Conservation (phyloP, 1,284 basidiomycete genomes). For the Ustilago shanxiensis region DNA sequence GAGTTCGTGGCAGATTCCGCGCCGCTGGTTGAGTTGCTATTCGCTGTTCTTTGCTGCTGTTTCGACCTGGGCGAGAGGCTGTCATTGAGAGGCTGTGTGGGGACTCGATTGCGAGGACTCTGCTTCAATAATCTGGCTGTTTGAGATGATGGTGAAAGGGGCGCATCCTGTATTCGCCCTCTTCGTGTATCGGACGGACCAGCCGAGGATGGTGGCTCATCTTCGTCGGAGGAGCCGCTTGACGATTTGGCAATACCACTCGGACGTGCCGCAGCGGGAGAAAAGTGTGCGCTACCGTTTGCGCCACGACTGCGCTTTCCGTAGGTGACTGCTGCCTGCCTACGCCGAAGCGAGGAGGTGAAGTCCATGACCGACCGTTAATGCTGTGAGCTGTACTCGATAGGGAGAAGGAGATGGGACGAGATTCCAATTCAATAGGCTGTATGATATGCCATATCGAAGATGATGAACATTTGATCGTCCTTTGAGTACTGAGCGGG, state of each 20-base stretch:
- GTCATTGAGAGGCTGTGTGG: background rate
- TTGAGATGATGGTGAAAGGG: constrained; percentile 13
- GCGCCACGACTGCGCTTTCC: constrained; percentile 27
- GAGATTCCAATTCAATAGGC: background rate
- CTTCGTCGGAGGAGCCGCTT: constrained; percentile 33
- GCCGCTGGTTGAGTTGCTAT: constrained; percentile 3
- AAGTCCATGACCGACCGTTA: constrained; percentile 17
- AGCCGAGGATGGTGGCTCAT: constrained; percentile 5
- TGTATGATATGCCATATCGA: background rate
- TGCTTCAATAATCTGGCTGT: background rate
- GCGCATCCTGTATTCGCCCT: background rate
- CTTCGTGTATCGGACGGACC: background rate
- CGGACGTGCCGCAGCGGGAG: constrained; percentile 14
- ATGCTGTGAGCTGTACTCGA: background rate
- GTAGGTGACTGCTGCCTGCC: constrained; percentile 33
- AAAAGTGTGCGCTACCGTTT: constrained; percentile 12
- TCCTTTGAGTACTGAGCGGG: no score
- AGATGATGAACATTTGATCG: background rate
- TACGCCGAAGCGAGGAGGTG: constrained; percentile 26
- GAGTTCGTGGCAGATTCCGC: background rate
- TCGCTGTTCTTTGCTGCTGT: background rate
- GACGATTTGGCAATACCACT: constrained; percentile 5
- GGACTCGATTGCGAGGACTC: constrained; percentile 2
- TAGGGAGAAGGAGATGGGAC: background rate
- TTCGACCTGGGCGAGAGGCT: constrained; percentile 5